These are phyloP conservation scores for Globisporangium emineosum DNA, from an alignment of 352 stramenopile species.

Conservation along the genomic window DNA sequence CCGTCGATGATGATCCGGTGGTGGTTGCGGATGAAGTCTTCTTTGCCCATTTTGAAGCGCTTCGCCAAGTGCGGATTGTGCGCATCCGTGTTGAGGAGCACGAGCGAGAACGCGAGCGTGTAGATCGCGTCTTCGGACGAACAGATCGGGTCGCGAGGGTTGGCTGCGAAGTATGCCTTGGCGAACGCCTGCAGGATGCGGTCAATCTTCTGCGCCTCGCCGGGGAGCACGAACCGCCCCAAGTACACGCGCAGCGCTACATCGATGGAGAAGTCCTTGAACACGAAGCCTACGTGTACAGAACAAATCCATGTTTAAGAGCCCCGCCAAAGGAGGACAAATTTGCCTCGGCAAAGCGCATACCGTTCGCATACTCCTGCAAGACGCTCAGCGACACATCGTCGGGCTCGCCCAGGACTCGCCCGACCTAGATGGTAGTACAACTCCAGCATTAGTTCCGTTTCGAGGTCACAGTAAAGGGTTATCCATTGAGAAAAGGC, in stretches of 20 bases:
- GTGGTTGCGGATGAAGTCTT: constrained; percentile 75
- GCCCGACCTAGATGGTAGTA: constrained; percentile 37
- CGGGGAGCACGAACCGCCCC: constrained; percentile 60
- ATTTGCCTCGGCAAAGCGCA: neutral
- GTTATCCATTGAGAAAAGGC: neutral
- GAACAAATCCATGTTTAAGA: too few relatives aligned
- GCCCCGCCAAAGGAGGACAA: too few relatives aligned
- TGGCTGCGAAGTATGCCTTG: constrained; percentile 56
- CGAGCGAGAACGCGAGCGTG: constrained; percentile 70
- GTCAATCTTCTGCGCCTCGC: constrained; percentile 84
- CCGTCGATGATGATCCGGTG: constrained; percentile 43
- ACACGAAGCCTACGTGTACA: constrained; percentile 44
- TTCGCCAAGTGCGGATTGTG: constrained; percentile 62
- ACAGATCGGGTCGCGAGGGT: constrained; percentile 48
- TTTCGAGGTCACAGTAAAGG: neutral
- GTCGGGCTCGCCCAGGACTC: constrained; percentile 65
- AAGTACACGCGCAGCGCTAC: constrained; percentile 72
- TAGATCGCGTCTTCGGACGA: constrained; percentile 73
- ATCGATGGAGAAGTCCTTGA: constrained; percentile 58
- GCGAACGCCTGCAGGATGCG: constrained; percentile 80
- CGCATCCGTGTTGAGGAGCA: constrained; percentile 81
- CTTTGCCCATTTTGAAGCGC: constrained; percentile 73
- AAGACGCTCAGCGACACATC: constrained; percentile 55
- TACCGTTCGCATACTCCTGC: constrained; percentile 65
- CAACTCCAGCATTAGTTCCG: neutral